Base-by-base conservation (phyloP, 768 basidiomycete species). In the Tulasnella sp. region DNA sequence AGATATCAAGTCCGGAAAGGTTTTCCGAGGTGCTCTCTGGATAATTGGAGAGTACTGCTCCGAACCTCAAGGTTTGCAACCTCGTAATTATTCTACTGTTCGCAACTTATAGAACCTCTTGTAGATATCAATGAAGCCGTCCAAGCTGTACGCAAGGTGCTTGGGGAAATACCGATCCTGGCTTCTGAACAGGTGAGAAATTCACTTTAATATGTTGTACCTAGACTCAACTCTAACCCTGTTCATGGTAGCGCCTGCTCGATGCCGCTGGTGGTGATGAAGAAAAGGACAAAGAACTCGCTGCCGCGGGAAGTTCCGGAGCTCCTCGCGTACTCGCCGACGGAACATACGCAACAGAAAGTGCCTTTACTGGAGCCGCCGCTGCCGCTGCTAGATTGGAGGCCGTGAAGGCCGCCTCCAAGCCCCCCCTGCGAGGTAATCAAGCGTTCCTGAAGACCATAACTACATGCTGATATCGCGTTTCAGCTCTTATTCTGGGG, bases 321-420 rank as follows among this genome's bases (percentile, higher is more conserved):
- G 62, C 15, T n/a, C 90, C 77, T 5, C 80, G 77, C 61, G 85
- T 98, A 8, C 69, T 95, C 53, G 90, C 90, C 16, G 95, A 99
- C 60, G 95, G 95, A 7, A 98, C 93, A 2, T 98, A 99, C 62
- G 95, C 92, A 0, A 96, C 93, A 4, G 95, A 98, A 69, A 88
- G 88, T 1, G 88, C 87, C 10, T 96, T 81, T 67, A 68, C 70
- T 10, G 78, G 70, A 69, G 62, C 62, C 12, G 63, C 63, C 29
- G 66, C 74, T 31, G n/a, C n/a, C n/a, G n/a, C n/a, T n/a, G 80
- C 79, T 4, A 73, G 73, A 53, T 65, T 85, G 47, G 88, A 93
- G 58, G 79, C 83, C 33, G 84, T 84, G 56, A 89, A 89, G 65
- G 75, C 84, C 32, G 85, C 88, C 28, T 67, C 79, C 4, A 98